Percentiles rank a stretch among this genome's conserved stretches.
These are phyloP conservation scores for Ophiostoma sp. DNA, from an alignment of 2,329 filamentous ascomycete genomes.

Conservation along the genomic window DNA sequence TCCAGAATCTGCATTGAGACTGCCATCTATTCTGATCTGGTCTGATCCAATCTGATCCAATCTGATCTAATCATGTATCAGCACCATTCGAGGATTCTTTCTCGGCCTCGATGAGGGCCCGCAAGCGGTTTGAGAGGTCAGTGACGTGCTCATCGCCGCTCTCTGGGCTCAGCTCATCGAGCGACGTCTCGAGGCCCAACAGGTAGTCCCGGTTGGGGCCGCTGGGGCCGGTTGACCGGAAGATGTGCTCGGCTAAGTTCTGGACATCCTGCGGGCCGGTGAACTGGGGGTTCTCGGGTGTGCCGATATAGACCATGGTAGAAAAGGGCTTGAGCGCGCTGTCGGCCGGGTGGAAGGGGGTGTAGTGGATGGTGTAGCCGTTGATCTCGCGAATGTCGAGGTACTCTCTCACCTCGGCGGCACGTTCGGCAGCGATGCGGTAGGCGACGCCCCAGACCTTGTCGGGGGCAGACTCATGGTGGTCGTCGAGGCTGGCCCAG, in stretches of 20 bases:
- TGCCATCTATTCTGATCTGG: no score
- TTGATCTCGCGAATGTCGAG: slow-evolving; percentile 97
- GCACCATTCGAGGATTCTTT: neutral
- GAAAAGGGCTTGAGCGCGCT: slow-evolving; percentile 36
- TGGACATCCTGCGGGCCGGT: slow-evolving; percentile 76
- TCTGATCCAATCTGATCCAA: no score
- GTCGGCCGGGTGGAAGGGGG: slow-evolving; percentile 66
- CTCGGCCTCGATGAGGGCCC: slow-evolving; percentile 34
- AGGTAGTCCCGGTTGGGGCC: slow-evolving; percentile 89
- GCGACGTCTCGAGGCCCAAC: slow-evolving; percentile 67
- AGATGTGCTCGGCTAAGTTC: slow-evolving; percentile 73
- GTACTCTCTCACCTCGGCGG: slow-evolving; percentile 76
- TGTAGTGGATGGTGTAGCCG: slow-evolving; percentile 90
- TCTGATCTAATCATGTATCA: neutral
- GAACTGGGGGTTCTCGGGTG: slow-evolving; percentile 90
- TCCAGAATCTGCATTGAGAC: no score
- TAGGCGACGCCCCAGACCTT: slow-evolving; percentile 90
- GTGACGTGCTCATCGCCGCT: slow-evolving; percentile 79
- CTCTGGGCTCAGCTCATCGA: slow-evolving; percentile 65
- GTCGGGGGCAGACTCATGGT: slow-evolving; percentile 55
- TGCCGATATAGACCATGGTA: slow-evolving; percentile 85
- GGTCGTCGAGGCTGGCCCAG: slow-evolving; percentile 72
- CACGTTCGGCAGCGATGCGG: slow-evolving; percentile 66
- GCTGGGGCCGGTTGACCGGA: slow-evolving; percentile 70
- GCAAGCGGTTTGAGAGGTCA: slow-evolving; percentile 70